A percentile compares a stretch with the other conserved stretches of the same genome.
Evolutionary conservation across 169 alveolate species (phyloP).

Genomic region (Hepatocystis sp.): DNA sequence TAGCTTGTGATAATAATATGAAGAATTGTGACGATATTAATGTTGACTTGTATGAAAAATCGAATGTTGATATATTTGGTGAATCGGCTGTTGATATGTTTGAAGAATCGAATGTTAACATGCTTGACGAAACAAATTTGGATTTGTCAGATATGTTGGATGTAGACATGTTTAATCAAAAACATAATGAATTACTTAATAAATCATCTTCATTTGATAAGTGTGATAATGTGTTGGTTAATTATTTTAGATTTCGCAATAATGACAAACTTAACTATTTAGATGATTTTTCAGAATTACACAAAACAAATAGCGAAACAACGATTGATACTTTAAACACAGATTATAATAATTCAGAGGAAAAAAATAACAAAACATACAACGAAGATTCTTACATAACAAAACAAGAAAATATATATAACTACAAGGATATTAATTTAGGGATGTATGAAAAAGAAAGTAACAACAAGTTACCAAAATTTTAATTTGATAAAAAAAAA

Average conservation of each 20-base stretch:
- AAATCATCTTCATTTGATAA: too few relatives aligned
- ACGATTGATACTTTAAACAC: slow-evolving; percentile 27
- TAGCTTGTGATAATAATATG: too few relatives aligned
- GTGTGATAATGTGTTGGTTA: too few relatives aligned
- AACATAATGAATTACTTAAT: too few relatives aligned
- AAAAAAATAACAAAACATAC: slow-evolving; percentile 11
- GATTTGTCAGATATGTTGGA: too few relatives aligned
- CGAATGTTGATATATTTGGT: too few relatives aligned
- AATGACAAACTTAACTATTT: slow-evolving; percentile 1
- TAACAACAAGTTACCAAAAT: slow-evolving; percentile 28
- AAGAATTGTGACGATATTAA: too few relatives aligned
- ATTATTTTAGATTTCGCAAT: background rate
- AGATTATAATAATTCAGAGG: slow-evolving; percentile 27
- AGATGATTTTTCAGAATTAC: slow-evolving; percentile 32
- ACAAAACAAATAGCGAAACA: slow-evolving; percentile 58
- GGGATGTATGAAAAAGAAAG: slow-evolving; percentile 9
- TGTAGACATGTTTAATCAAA: too few relatives aligned
- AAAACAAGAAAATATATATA: slow-evolving; percentile 16
- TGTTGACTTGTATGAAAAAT: too few relatives aligned
- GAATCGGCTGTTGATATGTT: too few relatives aligned
- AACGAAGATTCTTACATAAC: slow-evolving; percentile 1
- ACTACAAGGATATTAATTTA: slow-evolving; percentile 35
- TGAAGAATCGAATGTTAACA: too few relatives aligned
- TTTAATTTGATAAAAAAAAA: slow-evolving; percentile 42
- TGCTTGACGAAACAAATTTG: too few relatives aligned